A percentile compares a stretch with the other conserved stretches of the same genome.
Evolutionary conservation across 2,329 filamentous ascomycete genomes (phyloP).

Genomic region (Penicillium sp.): DNA sequence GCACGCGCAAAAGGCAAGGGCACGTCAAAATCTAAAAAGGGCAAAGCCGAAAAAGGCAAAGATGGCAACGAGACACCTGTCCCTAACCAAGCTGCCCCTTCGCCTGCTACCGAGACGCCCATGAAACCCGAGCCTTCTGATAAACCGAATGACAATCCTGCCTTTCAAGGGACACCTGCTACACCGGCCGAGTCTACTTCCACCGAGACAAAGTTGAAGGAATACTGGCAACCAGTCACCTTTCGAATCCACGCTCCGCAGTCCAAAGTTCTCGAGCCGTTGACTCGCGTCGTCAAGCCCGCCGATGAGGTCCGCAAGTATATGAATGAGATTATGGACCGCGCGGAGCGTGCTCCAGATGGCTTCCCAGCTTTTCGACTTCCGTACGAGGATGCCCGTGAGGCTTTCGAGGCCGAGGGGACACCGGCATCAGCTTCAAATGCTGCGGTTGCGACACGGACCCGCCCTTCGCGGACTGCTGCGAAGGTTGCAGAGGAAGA

Average conservation of each 20-base stretch:
- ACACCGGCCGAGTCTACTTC: constrained; percentile 8
- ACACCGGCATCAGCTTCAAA: constrained; percentile 18
- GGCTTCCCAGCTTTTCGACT: constrained; percentile 53
- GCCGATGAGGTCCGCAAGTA: constrained; percentile 49
- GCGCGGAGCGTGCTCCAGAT: constrained; percentile 50
- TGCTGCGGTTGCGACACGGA: constrained; percentile 13
- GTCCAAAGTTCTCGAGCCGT: constrained; percentile 49
- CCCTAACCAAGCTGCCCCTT: constrained; percentile 8
- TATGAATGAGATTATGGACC: constrained; percentile 55
- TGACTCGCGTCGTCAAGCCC: constrained; percentile 53
- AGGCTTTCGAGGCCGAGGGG: constrained; percentile 26
- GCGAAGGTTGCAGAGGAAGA: constrained; percentile 24
- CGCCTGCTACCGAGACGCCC: constrained; percentile 17
- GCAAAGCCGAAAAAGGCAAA: constrained; percentile 22
- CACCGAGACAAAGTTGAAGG: constrained; percentile 32
- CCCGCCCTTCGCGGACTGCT: constrained; percentile 18
- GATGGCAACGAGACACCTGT: constrained; percentile 6
- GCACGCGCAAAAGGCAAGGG: constrained; percentile 27
- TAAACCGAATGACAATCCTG: constrained; percentile 7
- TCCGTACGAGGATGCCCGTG: constrained; percentile 40
- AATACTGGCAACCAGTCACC: constrained; percentile 51
- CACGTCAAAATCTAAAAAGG: constrained; percentile 35
- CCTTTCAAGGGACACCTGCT: constrained; percentile 7
- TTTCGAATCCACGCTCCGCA: constrained; percentile 52
- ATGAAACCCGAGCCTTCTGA: constrained; percentile 14